These are phyloP conservation scores for Datura wrightii DNA, from an alignment of 257 asterid species.

Conservation along the genomic window DNA sequence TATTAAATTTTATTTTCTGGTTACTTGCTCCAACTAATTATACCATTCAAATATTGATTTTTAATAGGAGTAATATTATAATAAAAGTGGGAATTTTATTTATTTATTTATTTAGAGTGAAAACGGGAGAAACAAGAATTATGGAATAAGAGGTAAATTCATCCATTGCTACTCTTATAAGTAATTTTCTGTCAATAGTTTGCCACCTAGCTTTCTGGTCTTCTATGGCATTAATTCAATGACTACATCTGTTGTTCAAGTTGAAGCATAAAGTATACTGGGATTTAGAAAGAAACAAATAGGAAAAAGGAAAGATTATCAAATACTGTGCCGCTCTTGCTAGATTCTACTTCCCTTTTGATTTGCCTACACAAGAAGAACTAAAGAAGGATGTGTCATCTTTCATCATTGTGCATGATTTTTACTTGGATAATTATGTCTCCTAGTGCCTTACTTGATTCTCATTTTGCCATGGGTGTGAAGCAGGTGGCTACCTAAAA, in stretches of 20 bases:
- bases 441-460: not conserved
- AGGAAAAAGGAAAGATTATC: not conserved
- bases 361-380: not conserved
- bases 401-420: slow-evolving; percentile 3
- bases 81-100: not conserved
- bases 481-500: slow-evolving; percentile 66
- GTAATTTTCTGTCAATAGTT: not conserved
- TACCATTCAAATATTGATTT: not conserved
- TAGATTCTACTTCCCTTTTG: not conserved
- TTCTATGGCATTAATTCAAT: not conserved
- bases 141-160: not conserved
- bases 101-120: not conserved
- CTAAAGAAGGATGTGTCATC: not conserved
- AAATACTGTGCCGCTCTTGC: not conserved
- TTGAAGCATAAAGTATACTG: not conserved
- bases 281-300: not conserved
- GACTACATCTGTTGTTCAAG: not conserved
- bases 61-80: not conserved
- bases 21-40: not conserved
- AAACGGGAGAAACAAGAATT: not conserved
- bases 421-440: not conserved
- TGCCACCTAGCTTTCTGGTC: not conserved
- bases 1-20: too few species aligned
- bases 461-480: not conserved
- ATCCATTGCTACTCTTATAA: not conserved